A percentile compares a stretch with the other conserved stretches of the same genome.
These are phyloP conservation scores for Martensiomyces pterosporus DNA, from an alignment of 192 early-diverging fungal species.

Conservation along the genomic window DNA sequence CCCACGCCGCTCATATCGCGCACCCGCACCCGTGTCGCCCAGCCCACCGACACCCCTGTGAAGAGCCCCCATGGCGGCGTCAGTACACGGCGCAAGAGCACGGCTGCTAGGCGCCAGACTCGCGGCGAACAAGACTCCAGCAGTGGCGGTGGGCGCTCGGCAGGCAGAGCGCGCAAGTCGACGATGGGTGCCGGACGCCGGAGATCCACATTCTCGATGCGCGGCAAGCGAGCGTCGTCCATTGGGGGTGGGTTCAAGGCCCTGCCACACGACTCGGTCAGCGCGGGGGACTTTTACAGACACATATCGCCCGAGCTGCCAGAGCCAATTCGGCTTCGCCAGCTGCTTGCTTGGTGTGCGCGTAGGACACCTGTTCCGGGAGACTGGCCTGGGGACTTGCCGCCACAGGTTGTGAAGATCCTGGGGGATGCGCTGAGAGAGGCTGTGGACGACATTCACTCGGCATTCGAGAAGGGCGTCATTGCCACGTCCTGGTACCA, in stretches of 20 bases:
- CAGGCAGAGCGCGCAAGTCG: conserved; percentile 20
- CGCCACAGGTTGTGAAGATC: conserved; percentile 11
- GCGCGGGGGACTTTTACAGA: conserved; percentile 56
- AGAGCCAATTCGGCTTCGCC: conserved; percentile 61
- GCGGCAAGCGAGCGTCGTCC: conserved; percentile 57
- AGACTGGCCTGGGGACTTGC: conserved; percentile 21
- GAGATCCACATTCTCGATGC: conserved; percentile 55
- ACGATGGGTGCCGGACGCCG: conserved; percentile 32
- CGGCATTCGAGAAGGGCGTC: conserved; percentile 36
- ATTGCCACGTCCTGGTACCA: conserved; percentile 51
- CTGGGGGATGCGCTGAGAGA: conserved; percentile 29
- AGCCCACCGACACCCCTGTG: not conserved
- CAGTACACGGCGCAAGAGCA: not conserved
- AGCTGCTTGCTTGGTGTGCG: conserved; percentile 68
- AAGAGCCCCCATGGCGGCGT: not conserved
- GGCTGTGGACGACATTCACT: conserved; percentile 41
- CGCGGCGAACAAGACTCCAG: no score
- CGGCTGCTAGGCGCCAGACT: not conserved
- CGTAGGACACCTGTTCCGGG: conserved; percentile 15
- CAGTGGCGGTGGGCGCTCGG: not conserved
- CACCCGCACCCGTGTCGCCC: conserved; percentile 19
- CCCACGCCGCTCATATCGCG: conserved; percentile 44
- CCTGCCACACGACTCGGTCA: conserved; percentile 57
- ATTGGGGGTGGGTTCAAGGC: conserved; percentile 55
- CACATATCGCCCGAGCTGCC: conserved; percentile 64